Evolutionary conservation across 2,329 filamentous ascomycete genomes (phyloP), one percentile per base, ranked within the genome.

Genomic region (Fusarium sp.): DNA sequence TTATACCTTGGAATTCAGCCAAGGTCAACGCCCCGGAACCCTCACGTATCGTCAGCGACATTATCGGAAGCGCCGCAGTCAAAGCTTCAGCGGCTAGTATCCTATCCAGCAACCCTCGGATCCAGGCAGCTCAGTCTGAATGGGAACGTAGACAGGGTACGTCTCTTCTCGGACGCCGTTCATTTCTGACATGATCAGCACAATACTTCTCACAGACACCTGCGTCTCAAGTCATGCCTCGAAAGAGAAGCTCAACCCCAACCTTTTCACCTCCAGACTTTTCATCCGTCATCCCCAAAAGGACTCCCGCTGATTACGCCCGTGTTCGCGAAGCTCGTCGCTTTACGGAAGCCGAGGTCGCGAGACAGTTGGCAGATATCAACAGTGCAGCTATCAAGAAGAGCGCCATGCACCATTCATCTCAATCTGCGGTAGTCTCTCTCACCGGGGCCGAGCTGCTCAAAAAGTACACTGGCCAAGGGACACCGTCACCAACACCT

Each of bases 41-140:
- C 27, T 27, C 66, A 2, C 69, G 69, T 6, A 70, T 79, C 23
- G 71, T 74, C 11, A 80, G 76, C 61, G 74, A 80, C n/a, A 66
- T 75, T 11, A 7, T 69, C 1, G 57, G 57, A 21, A 44, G 49
- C 14, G 57, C 52, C 35, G 51, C 61, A 5, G 21, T 46, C 0
- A 70, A 71, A 38, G 27, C 65, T 12, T 55, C 66, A 21, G 45
- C 45, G 16, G 33, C 48, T 38, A 48, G 38, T 7, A 31, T 59
- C 7, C 25, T 79, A 57, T 58, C 74, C 4, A 52, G 48, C 10
- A 65, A 69, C 33, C 63, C 76, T 33, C 76, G 66, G 31, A 80
- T 82, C 9, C 25, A 74, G 52, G 76, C 73, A 7, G 63, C 78
- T 23, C 80, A 82, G 60, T 69, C 67, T 37, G 60, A 76, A 19